Evolutionary conservation across 2,329 filamentous ascomycete genomes (phyloP), one percentile per base, ranked within the genome.

Genomic region (Colletotrichum cordylinicola): DNA sequence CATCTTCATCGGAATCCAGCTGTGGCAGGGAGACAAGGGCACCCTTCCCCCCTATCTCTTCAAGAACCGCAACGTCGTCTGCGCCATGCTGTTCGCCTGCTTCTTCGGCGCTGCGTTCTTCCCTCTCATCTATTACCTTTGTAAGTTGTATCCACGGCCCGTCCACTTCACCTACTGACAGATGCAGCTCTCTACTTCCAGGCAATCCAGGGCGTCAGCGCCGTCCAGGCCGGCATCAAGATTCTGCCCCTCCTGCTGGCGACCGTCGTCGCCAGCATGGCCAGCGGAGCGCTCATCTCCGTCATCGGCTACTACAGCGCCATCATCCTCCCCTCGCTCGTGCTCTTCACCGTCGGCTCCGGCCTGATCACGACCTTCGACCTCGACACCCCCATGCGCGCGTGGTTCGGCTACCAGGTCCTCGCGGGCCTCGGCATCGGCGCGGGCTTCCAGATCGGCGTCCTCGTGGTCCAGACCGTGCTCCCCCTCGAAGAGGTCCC

Each of bases 331-430:
- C 81, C 84, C 8, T 86, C 84, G 56, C 84, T 87, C 76, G 74
- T 87, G 69, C 81, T 86, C 64, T 84, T 80, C 78, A 79, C 88
- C 48, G 80, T 91, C 71, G 90, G 90, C 10, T 82, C 85, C 4
- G 91, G 90, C 18, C 86, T 93, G 70, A 85, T 93, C 75, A 89
- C 90, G 1, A 91, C 89, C 0, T 86, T 91, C 13, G 81, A 82
- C 37, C 83, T 89, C 4, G 77, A 85, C 78, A 91, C 89, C 7
- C 83, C 86, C 2, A 81, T 88, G 2, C 80, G 82, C 15, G 82
- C 86, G 48, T 93, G 91, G 91, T 90, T 92, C 77, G 90, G 90
- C 21, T 92, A 89, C 81, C 90, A 92, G 80, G 87, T 90, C 56
- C 80, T 93, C 29, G 83, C 86, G 21, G 91, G 91, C 37, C 82